Percentiles rank a stretch among this genome's conserved stretches.
phyloP scores from a whole-genome alignment of 306 rosid species.

The Ormosia emarginata region DNA sequence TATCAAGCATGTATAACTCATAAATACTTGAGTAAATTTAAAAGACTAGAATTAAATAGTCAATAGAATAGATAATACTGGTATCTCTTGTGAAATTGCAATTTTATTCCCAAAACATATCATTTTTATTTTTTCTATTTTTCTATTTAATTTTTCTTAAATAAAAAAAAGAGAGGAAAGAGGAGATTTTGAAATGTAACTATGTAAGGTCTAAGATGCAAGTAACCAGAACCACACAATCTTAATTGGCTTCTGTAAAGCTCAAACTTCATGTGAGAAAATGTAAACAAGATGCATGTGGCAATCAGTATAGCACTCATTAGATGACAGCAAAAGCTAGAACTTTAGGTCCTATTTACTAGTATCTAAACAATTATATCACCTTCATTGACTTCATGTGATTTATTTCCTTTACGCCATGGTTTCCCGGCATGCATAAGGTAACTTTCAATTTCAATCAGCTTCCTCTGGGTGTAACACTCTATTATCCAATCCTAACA shows the following conservation, averaged over 20 bases:
- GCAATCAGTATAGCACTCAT: not conserved
- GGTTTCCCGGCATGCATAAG: constrained; percentile 85
- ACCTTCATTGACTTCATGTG: constrained; percentile 52
- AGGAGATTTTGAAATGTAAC: not conserved
- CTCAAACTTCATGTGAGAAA: not conserved
- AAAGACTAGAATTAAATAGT: not conserved
- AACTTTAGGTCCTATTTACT: constrained; percentile 2
- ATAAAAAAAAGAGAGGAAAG: not conserved
- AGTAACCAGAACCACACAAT: not conserved
- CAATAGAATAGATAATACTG: not conserved
- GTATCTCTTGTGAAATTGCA: not conserved
- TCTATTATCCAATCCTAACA: constrained; percentile 85
- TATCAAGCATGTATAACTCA: not conserved
- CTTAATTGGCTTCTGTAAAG: not conserved
- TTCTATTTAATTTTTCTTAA: not conserved
- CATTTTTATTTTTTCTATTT: not conserved
- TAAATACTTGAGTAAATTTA: not conserved
- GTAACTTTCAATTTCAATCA: constrained; percentile 73
- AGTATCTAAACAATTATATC: constrained; percentile 14
- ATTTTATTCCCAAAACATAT: not conserved
- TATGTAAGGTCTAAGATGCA: not conserved
- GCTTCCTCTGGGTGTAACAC: constrained; percentile 74
- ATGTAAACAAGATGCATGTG: not conserved
- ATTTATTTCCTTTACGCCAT: constrained; percentile 66
- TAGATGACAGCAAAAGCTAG: not conserved